Conservation (phyloP, 495 filamentous ascomycete species). For the Hypoxylon crocopeplum region DNA sequence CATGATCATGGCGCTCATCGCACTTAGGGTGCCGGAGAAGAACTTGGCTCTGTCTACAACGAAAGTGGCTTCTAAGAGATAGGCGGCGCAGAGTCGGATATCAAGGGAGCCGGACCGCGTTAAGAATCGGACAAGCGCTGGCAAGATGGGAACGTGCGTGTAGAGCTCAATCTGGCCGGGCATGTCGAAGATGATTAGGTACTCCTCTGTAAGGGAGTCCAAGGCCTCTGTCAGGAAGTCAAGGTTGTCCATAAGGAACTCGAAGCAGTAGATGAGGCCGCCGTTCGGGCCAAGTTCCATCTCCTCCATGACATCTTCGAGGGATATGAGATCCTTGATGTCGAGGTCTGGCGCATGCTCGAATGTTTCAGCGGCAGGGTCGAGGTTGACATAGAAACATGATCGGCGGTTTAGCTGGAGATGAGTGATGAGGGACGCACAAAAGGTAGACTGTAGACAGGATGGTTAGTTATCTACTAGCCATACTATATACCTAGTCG, state of each 20-base stretch:
- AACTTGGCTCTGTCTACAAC: constrained; percentile 95
- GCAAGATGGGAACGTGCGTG: constrained; percentile 92
- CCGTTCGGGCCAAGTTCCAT: constrained; percentile 93
- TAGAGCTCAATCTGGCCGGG: constrained; percentile 99
- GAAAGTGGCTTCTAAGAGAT: constrained; percentile 94
- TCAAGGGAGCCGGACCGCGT: constrained; percentile 80
- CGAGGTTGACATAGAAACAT: constrained; percentile 94
- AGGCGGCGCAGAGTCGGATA: constrained; percentile 91
- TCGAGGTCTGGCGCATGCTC: constrained; percentile 92
- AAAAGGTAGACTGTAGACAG: constrained; percentile 83
- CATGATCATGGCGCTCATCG: constrained; percentile 99
- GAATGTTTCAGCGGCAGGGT: constrained; percentile 94
- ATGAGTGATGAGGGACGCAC: constrained; percentile 89
- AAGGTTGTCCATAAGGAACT: constrained; percentile 93
- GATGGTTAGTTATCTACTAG: constrained; percentile 14
- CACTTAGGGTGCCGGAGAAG: constrained; percentile 92
- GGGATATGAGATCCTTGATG: constrained; percentile 93
- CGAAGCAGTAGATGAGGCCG: constrained; percentile 97
- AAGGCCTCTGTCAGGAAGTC: constrained; percentile 91
- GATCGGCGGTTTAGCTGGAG: constrained; percentile 87
- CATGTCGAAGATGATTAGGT: constrained; percentile 97
- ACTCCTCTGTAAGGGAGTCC: constrained; percentile 89
- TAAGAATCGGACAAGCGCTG: constrained; percentile 81
- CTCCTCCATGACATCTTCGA: constrained; percentile 99
- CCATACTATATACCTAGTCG: not conserved